Base-by-base conservation (phyloP, 2,329 filamentous ascomycete species). In the Microdochium paspali region DNA sequence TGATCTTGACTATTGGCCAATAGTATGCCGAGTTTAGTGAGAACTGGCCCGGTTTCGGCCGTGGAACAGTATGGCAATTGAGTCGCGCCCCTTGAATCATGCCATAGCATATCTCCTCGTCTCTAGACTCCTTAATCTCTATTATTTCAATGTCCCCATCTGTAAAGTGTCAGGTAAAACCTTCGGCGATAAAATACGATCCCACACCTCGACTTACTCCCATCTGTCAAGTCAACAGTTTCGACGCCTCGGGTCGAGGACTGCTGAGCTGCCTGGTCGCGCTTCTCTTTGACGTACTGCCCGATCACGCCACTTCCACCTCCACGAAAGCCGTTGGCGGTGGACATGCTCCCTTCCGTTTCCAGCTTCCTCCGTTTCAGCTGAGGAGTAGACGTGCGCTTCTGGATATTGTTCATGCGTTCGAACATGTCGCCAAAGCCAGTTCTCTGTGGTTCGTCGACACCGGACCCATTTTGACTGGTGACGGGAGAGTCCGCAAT, bases 21-120 rank as follows among this genome's bases (percentile, higher is more conserved):
- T 81, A 77, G 40, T 62, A 62, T 46, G 77, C 66, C 40, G 77
- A 69, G 54, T 79, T 80, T 10, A 85, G 69, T 20, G 75, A 69
- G 49, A 79, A 73, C 23, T 75, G 72, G 25, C 76, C 76, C 1
- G 84, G 80, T 56, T 82, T 88, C 0, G 82, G 80, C 2, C 74
- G 78, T 1, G 88, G 89, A 2, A 91, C 79, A 30, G 72, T 68
- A 56, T 80, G 75, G 51, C 84, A 85, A 52, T 83, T 80, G 39
- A 93, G 70, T 47, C 70, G 77, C 2, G 82, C 78, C 18, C 74
- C 76, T 47, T 88, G 82, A 20, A 94, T 66, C 66, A 85, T 85
- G 39, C 89, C 89, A 58, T 87, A 90, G 65, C 88, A 94, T 3
- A 94, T 84, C 58, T 88, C 81, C 59, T 87, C 79, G 20, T 82